Evolutionary conservation across 805 yeast species (phyloP).

Genomic region (Torulaspora quercuum): DNA sequence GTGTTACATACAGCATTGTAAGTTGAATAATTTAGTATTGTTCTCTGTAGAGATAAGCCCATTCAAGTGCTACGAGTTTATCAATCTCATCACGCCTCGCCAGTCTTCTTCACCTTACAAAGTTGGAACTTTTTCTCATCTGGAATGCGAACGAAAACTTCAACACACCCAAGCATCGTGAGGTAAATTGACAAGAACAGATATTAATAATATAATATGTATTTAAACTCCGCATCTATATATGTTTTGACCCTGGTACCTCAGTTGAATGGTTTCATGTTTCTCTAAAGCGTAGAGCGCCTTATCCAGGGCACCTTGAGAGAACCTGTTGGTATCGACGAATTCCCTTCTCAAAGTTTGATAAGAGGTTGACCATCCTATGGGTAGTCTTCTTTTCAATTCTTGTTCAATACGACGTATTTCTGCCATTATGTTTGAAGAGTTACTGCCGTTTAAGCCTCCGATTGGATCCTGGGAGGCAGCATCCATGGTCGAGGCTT

Average conservation of each 20-base stretch:
- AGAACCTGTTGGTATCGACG: constrained; percentile 59
- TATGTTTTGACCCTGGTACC: constrained; percentile 81
- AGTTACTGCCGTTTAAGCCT: constrained; percentile 48
- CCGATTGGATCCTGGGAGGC: constrained; percentile 53
- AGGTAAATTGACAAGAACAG: no score
- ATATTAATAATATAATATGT: neutral
- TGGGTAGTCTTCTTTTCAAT: constrained; percentile 83
- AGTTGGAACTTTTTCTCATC: constrained; percentile 3
- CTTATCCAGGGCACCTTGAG: constrained; percentile 72
- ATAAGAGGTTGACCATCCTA: constrained; percentile 94
- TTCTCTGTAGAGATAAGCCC: neutral
- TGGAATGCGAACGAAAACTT: neutral
- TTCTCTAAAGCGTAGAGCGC: constrained; percentile 80
- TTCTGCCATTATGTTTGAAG: constrained; percentile 59
- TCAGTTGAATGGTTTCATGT: constrained; percentile 79
- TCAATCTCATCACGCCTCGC: constrained; percentile 1
- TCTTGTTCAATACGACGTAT: constrained; percentile 79
- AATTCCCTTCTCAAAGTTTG: constrained; percentile 80
- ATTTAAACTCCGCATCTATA: constrained; percentile 65
- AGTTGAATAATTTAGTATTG: no score
- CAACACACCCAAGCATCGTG: constrained; percentile 5
- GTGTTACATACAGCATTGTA: constrained; percentile 9
- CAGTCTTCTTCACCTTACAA: neutral
- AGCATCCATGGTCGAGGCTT: constrained; percentile 97
- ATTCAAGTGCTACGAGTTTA: no score